Conservation (phyloP, 1,284 basidiomycete genomes). For the Boletus subluridellus region DNA sequence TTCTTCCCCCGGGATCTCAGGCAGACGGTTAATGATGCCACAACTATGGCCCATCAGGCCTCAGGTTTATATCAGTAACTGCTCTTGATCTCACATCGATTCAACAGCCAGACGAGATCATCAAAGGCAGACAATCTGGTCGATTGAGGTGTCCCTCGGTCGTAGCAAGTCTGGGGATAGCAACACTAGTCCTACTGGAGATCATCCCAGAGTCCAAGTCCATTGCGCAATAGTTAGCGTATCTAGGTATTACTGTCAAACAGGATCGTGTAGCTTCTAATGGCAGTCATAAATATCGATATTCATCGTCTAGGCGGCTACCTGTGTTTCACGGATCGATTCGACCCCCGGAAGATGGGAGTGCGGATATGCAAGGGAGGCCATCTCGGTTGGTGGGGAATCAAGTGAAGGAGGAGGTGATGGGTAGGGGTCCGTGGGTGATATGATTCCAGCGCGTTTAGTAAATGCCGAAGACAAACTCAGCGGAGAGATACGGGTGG, state of each 20-base stretch:
- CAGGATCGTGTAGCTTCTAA: slow-evolving; percentile 1
- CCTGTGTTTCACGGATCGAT: slow-evolving; percentile 15
- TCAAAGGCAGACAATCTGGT: background rate
- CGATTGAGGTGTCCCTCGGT: background rate
- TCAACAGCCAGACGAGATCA: background rate
- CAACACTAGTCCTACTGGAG: background rate
- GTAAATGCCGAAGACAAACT: slow-evolving; percentile 20
- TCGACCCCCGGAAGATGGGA: slow-evolving; percentile 2
- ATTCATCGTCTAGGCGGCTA: slow-evolving; percentile 21
- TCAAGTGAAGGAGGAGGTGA: slow-evolving; percentile 73
- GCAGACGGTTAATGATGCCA: background rate
- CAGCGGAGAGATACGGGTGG: slow-evolving; percentile 31
- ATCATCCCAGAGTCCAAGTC: background rate
- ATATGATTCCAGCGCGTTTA: slow-evolving; percentile 29
- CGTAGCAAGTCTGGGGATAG: background rate
- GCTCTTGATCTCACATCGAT: background rate
- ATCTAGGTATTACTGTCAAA: slow-evolving; percentile 6
- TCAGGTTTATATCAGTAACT: background rate
- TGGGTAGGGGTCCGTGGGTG: slow-evolving; percentile 61
- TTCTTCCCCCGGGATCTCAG: background rate
- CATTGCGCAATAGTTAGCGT: background rate
- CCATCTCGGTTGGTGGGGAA: slow-evolving; percentile 49
- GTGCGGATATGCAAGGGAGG: slow-evolving; percentile 14
- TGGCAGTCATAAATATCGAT: slow-evolving; percentile 26
- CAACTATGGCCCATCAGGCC: too few species aligned